These are phyloP conservation scores for Jackrogersella minutella DNA, from an alignment of 495 filamentous ascomycete species.

Conservation along the genomic window DNA sequence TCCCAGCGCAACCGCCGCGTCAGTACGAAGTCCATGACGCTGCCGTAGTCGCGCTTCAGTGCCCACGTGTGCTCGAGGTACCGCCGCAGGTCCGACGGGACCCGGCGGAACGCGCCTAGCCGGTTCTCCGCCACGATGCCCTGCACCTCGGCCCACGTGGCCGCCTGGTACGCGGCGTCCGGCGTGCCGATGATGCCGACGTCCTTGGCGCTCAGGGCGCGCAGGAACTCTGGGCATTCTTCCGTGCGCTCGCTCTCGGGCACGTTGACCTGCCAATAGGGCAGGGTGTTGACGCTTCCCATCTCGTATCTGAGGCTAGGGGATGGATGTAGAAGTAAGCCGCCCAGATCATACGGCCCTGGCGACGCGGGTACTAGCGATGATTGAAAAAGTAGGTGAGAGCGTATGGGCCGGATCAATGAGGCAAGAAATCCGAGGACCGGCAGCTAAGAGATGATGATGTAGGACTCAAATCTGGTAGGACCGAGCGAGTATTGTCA, in stretches of 20 bases:
- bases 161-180: conserved; percentile 64
- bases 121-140: conserved; percentile 69
- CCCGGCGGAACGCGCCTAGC: conserved; percentile 75
- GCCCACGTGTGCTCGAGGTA: conserved; percentile 72
- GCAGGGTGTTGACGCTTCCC: conserved; percentile 50
- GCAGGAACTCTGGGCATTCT: conserved; percentile 75
- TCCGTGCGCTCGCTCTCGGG: conserved; percentile 64
- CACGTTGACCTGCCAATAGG: conserved; percentile 86
- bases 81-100: conserved; percentile 74
- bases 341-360: too few relatives aligned
- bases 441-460: not conserved
- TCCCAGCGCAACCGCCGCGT: conserved; percentile 71
- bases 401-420: not conserved
- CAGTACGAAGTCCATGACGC: conserved; percentile 77
- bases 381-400: not conserved
- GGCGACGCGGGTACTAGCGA: too few relatives aligned
- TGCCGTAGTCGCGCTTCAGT: conserved; percentile 70
- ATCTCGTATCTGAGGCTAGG: conserved; percentile 21
- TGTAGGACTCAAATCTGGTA: not conserved
- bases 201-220: conserved; percentile 63
- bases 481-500: conserved; percentile 24
- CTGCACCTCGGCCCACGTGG: conserved; percentile 70
- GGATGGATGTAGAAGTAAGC: too few relatives aligned
- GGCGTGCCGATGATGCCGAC: conserved; percentile 68
- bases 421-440: not conserved